Conservation (phyloP, 2,329 filamentous ascomycete species). For the Exophiala calicioides region DNA sequence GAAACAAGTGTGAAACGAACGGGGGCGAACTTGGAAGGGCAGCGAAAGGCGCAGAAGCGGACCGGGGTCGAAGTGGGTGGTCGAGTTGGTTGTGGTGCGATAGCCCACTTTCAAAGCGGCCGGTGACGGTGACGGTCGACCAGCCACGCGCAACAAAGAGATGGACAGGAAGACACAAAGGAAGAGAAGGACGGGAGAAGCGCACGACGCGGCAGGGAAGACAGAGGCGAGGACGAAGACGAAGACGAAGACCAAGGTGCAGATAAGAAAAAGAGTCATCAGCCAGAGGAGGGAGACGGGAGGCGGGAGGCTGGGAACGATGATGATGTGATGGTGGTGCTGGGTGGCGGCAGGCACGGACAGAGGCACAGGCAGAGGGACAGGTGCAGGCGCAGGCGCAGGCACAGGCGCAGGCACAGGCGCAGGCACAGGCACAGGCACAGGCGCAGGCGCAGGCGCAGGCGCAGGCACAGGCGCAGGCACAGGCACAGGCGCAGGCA, state of each 20-base stretch:
- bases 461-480: too few relatives aligned
- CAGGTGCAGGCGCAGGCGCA: too few relatives aligned
- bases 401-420: too few relatives aligned
- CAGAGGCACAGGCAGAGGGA: neutral
- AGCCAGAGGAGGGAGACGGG: neutral
- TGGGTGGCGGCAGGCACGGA: neutral
- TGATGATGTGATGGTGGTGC: neutral
- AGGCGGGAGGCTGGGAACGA: conserved; percentile 8
- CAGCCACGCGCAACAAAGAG: neutral
- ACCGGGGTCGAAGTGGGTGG: neutral
- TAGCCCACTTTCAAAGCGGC: neutral
- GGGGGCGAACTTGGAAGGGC: conserved; percentile 5
- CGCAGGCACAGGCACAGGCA: too few relatives aligned
- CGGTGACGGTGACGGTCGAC: conserved; percentile 3
- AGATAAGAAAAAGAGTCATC: neutral
- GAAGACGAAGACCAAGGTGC: neutral
- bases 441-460: too few relatives aligned
- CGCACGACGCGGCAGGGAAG: neutral
- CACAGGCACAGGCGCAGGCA: too few relatives aligned
- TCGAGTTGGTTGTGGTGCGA: neutral
- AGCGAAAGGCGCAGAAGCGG: conserved; percentile 12
- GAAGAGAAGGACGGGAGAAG: neutral
- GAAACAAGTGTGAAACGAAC: neutral
- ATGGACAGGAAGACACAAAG: conserved; percentile 2
- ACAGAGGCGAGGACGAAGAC: neutral